phyloP scores from a whole-genome alignment of 345 rosid genomes.

The Rhodamnia argentea region DNA sequence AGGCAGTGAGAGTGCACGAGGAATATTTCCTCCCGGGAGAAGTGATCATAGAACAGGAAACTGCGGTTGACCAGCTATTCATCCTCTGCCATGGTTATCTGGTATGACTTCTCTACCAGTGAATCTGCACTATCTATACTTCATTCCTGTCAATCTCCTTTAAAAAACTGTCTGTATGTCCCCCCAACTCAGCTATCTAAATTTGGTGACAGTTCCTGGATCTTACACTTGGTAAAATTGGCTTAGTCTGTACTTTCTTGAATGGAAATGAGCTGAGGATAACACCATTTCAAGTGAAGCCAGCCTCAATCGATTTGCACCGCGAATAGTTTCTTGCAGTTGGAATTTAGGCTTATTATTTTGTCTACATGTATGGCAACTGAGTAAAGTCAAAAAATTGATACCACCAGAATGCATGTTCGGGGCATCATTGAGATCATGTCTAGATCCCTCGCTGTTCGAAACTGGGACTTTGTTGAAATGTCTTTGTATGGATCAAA shows the following conservation, averaged over 20 bases:
- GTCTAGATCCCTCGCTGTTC: not conserved
- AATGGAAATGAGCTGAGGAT: not conserved
- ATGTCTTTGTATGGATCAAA: not conserved
- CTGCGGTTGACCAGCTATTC: constrained; percentile 61
- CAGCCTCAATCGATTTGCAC: not conserved
- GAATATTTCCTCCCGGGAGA: constrained; percentile 82
- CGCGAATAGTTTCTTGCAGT: not conserved
- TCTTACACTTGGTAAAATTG: not conserved
- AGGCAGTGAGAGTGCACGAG: constrained; percentile 66
- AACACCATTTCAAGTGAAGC: not conserved
- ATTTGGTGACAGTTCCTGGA: not conserved
- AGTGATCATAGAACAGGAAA: constrained; percentile 67
- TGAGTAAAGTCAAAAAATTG: not conserved
- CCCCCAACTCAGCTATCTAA: not conserved
- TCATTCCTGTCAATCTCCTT: not conserved
- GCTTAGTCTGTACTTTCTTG: not conserved
- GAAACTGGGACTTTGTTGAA: not conserved
- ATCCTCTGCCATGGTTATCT: constrained; percentile 65
- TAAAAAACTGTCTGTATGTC: not conserved
- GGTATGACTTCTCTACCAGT: constrained; percentile 25
- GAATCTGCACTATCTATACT: not conserved
- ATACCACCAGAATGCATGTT: not conserved
- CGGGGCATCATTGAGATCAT: not conserved
- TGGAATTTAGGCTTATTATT: not conserved
- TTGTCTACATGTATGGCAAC: not conserved